A percentile compares a stretch with the other conserved stretches of the same genome.
These are phyloP conservation scores for Cydonia oblonga DNA, from an alignment of 331 rosid genomes.

Conservation along the genomic window DNA sequence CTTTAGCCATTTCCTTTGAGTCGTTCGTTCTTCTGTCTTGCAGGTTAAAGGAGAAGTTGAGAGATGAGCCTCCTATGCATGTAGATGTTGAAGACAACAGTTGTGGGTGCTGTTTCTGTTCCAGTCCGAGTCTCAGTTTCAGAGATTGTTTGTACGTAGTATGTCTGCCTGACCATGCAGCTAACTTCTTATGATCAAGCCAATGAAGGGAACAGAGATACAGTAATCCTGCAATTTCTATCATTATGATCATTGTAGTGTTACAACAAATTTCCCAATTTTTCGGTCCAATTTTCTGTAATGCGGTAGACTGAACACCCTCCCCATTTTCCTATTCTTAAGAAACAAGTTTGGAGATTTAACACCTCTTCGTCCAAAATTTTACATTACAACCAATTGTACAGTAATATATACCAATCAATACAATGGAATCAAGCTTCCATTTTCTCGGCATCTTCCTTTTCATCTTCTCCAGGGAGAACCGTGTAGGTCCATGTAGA, in stretches of 20 bases:
- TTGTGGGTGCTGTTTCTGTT: background rate
- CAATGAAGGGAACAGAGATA: background rate
- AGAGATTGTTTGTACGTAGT: background rate
- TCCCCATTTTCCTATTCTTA: background rate
- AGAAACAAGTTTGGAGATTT: background rate
- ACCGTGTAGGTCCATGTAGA: background rate
- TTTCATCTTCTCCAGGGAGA: background rate
- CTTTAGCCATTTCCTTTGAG: background rate
- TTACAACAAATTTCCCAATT: background rate
- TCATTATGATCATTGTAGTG: background rate
- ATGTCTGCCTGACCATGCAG: background rate
- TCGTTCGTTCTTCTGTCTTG: background rate
- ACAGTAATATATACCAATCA: background rate
- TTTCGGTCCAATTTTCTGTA: background rate
- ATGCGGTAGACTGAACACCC: background rate
- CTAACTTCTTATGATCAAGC: background rate
- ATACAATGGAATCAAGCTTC: conserved; percentile 6
- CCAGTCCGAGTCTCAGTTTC: too few species aligned
- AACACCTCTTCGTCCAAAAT: background rate
- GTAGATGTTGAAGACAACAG: background rate
- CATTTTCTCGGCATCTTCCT: background rate
- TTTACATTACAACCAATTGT: conserved; percentile 6
- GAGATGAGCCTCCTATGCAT: background rate
- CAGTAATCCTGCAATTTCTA: background rate
- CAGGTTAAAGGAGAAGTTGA: conserved; percentile 35